Evolutionary conservation across 176 grass and related monocot species (phyloP).

Genomic region (Luzula sylvatica): DNA sequence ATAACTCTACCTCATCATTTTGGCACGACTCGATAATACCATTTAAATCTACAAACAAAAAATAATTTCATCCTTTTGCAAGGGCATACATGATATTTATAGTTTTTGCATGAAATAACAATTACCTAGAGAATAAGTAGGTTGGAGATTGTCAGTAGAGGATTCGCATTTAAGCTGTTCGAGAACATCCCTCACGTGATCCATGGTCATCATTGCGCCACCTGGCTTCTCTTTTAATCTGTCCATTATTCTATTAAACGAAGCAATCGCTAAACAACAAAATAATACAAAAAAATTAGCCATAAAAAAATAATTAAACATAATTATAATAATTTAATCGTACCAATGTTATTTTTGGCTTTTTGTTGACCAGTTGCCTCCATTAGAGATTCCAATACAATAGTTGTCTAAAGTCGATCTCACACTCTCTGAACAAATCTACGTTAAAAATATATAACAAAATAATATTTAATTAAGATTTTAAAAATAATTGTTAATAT

Average conservation of each 20-base stretch:
- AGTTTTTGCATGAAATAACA: too few relatives aligned
- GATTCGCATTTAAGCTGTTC: slow-evolving; percentile 52
- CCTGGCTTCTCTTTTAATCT: slow-evolving; percentile 57
- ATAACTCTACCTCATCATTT: slow-evolving; percentile 76
- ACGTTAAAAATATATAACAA: slow-evolving; percentile 18
- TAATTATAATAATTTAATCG: too few relatives aligned
- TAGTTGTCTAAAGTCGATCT: slow-evolving; percentile 46
- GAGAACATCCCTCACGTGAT: slow-evolving; percentile 56
- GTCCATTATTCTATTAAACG: slow-evolving; percentile 62
- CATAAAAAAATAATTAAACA: too few relatives aligned
- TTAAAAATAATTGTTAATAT: neutral
- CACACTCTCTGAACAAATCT: slow-evolving; percentile 65
- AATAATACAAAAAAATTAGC: too few relatives aligned
- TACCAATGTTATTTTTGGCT: slow-evolving; percentile 42
- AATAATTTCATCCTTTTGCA: too few relatives aligned
- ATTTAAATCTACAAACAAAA: slow-evolving; percentile 48
- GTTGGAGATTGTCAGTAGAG: too few relatives aligned
- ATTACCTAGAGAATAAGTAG: too few relatives aligned
- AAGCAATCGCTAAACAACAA: slow-evolving; percentile 44
- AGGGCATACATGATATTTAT: too few relatives aligned
- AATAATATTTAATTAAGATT: neutral
- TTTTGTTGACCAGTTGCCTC: slow-evolving; percentile 41
- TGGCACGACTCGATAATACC: slow-evolving; percentile 43
- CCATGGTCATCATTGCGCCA: slow-evolving; percentile 63
- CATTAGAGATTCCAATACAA: slow-evolving; percentile 80